Evolutionary conservation across 2,329 filamentous ascomycete genomes (phyloP).

Genomic region (Botrytis pseudocinerea): DNA sequence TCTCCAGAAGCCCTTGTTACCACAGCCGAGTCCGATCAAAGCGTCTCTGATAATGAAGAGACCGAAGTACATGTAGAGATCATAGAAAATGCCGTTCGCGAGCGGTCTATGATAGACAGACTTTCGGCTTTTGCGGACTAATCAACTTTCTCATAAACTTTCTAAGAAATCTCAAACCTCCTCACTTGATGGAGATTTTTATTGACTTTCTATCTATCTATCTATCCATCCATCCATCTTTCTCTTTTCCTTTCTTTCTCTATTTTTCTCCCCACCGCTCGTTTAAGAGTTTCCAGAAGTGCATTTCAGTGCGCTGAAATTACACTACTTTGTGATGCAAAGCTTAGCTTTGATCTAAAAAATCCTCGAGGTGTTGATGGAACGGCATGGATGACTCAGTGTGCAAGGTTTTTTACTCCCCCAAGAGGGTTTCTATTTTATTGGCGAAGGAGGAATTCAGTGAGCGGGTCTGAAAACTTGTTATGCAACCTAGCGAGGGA

Average conservation of each 20-base stretch:
- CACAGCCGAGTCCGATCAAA: not conserved
- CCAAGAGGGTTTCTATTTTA: too few relatives aligned
- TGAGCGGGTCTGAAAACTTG: not conserved
- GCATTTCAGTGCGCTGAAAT: not conserved
- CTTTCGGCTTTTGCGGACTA: slow-evolving; percentile 7
- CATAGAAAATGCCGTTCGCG: not conserved
- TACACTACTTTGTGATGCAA: not conserved
- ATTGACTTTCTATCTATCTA: not conserved
- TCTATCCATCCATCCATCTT: not conserved
- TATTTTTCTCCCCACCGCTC: not conserved
- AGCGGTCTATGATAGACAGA: slow-evolving; percentile 1
- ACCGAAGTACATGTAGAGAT: slow-evolving; percentile 11
- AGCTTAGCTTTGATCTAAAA: not conserved
- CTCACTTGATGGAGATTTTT: not conserved
- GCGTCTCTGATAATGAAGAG: slow-evolving; percentile 5
- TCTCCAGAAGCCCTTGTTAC: not conserved
- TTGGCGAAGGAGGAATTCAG: not conserved
- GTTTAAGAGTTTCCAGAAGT: not conserved
- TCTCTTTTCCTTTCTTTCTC: not conserved
- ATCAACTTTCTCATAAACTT: not conserved
- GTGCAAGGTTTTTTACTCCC: not conserved
- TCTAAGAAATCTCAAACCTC: not conserved
- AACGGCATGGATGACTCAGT: not conserved
- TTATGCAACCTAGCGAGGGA: not conserved
- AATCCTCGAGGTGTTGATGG: not conserved